Percentiles rank a stretch among this genome's conserved stretches.
Conservation (phyloP, 2,329 filamentous ascomycete species). For the Aureobasidium sp. region DNA sequence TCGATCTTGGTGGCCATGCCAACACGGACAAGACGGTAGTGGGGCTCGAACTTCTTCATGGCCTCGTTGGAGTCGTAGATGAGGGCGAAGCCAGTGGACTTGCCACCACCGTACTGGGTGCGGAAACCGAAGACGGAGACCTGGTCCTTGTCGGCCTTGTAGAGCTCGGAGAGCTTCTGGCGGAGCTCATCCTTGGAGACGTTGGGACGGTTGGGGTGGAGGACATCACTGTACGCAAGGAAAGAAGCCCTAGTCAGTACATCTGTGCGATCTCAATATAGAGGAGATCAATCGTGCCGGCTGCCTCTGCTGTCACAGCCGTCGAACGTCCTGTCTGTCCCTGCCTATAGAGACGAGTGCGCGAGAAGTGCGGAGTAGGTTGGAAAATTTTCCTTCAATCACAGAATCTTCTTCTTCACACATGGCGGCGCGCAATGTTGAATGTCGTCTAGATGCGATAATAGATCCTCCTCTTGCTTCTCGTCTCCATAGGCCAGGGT, state of each 20-base stretch:
- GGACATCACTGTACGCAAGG: slow-evolving; percentile 70
- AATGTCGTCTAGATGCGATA: background rate
- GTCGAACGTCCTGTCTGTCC: background rate
- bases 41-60: slow-evolving; percentile 99
- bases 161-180: slow-evolving; percentile 85
- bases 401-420: background rate
- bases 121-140: slow-evolving; percentile 97
- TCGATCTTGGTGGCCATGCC: slow-evolving; percentile 91
- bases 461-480: background rate
- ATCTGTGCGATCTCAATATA: slow-evolving; percentile 4
- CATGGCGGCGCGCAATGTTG: slow-evolving; percentile 5
- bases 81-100: slow-evolving; percentile 97
- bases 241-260: slow-evolving; percentile 11
- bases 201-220: slow-evolving; percentile 96
- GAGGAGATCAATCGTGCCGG: slow-evolving; percentile 10
- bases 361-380: background rate
- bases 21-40: slow-evolving; percentile 92
- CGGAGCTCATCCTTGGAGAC: slow-evolving; percentile 99
- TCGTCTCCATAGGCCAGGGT: slow-evolving; percentile 3
- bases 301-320: background rate
- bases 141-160: slow-evolving; percentile 98
- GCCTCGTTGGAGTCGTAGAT: slow-evolving; percentile 97
- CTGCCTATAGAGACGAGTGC: background rate
- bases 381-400: background rate
- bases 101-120: slow-evolving; percentile 98